These are phyloP conservation scores for Amaranthus palmeri DNA, from an alignment of 148 eudicot species.

Conservation along the genomic window DNA sequence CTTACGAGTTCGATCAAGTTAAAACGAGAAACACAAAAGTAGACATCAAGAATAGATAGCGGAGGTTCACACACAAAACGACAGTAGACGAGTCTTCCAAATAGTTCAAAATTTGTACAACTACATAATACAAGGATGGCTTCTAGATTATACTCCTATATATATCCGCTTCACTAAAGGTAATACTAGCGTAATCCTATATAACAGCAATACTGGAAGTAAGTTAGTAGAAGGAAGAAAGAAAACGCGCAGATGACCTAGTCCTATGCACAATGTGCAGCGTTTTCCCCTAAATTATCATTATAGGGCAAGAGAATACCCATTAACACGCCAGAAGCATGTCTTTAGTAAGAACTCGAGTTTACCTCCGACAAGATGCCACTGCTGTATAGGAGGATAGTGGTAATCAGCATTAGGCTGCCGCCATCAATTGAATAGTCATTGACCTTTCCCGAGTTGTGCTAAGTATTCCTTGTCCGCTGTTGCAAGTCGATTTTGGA, in stretches of 20 bases:
- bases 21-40: neutral
- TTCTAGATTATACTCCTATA: slow-evolving; percentile 4
- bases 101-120: slow-evolving; percentile 24
- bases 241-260: slow-evolving; percentile 5
- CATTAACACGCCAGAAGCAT: slow-evolving; percentile 3
- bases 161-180: slow-evolving; percentile 11
- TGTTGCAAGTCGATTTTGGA: slow-evolving; percentile 68
- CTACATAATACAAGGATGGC: slow-evolving; percentile 1
- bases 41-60: no score
- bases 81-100: neutral
- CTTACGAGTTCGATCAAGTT: no score
- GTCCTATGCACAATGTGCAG: slow-evolving; percentile 28
- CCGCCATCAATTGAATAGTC: neutral
- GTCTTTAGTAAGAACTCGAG: slow-evolving; percentile 11
- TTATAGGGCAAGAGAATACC: slow-evolving; percentile 9
- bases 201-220: neutral
- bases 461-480: slow-evolving; percentile 67
- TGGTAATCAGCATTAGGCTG: slow-evolving; percentile 3
- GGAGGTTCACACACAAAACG: no score
- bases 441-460: slow-evolving; percentile 33
- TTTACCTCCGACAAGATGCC: slow-evolving; percentile 4
- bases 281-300: neutral
- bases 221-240: neutral
- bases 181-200: slow-evolving; percentile 7
- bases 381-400: slow-evolving; percentile 7